Percentiles rank a stretch among this genome's conserved stretches.
Evolutionary conservation across 1,139 yeast genomes (phyloP).

Genomic region (Dujonia santamariae): DNA sequence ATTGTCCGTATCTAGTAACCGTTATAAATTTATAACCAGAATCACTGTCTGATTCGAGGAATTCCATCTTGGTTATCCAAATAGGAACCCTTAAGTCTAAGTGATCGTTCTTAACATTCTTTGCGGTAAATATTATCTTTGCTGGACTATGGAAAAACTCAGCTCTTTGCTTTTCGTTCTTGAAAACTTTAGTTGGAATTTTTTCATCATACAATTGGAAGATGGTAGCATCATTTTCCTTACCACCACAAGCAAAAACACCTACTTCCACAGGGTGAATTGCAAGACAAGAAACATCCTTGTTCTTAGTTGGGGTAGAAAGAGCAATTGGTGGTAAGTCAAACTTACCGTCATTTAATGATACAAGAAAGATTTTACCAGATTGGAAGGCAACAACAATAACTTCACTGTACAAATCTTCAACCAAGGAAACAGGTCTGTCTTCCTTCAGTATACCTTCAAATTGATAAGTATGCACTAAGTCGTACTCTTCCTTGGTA

Average conservation of each 20-base stretch:
- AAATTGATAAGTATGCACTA: slow-evolving; percentile 26
- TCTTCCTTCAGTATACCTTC: slow-evolving; percentile 21
- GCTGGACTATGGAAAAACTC: slow-evolving; percentile 17
- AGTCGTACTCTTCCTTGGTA: slow-evolving; percentile 19
- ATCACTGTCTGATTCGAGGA: slow-evolving; percentile 30
- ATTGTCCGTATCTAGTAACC: slow-evolving; percentile 68
- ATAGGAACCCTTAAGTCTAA: slow-evolving; percentile 64
- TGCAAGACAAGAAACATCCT: slow-evolving; percentile 46
- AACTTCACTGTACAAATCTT: slow-evolving; percentile 26
- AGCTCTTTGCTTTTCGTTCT: slow-evolving; percentile 11
- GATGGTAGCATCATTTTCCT: slow-evolving; percentile 63
- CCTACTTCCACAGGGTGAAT: slow-evolving; percentile 43
- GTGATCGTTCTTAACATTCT: slow-evolving; percentile 66
- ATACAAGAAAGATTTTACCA: slow-evolving; percentile 47
- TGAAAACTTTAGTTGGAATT: slow-evolving; percentile 16
- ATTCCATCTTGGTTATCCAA: slow-evolving; percentile 54
- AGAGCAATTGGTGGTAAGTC: slow-evolving; percentile 29
- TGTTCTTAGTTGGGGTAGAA: slow-evolving; percentile 26
- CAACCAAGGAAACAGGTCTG: slow-evolving; percentile 32
- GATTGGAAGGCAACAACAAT: slow-evolving; percentile 44
- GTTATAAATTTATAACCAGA: slow-evolving; percentile 49
- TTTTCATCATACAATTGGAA: slow-evolving; percentile 35
- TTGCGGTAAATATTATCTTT: slow-evolving; percentile 47
- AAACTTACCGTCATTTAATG: slow-evolving; percentile 25
- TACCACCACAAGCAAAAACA: slow-evolving; percentile 70